Percentiles rank a stretch among this genome's conserved stretches.
phyloP scores from a whole-genome alignment of 2,329 filamentous ascomycete species.

The Dothiorella sarmentorum region DNA sequence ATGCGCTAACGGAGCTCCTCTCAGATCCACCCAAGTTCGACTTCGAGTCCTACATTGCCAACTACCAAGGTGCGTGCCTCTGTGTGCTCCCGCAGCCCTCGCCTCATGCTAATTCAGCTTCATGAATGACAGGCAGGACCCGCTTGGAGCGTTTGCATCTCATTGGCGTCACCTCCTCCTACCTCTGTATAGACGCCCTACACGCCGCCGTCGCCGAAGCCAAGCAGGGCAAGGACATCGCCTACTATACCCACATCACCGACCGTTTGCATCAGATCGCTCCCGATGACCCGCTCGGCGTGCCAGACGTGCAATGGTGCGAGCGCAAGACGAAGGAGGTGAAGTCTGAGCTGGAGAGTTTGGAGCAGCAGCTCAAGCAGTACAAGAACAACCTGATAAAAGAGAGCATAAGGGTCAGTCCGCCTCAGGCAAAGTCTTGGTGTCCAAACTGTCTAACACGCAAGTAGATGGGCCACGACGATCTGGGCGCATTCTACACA shows the following conservation, averaged over 20 bases:
- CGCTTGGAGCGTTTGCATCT: conserved; percentile 75
- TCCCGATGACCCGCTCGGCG: conserved; percentile 65
- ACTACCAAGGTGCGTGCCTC: conserved; percentile 69
- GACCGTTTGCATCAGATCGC: conserved; percentile 61
- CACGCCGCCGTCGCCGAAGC: conserved; percentile 73
- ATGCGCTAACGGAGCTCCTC: conserved; percentile 2
- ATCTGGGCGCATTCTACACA: conserved; percentile 81
- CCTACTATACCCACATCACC: conserved; percentile 66
- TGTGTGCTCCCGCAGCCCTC: not conserved
- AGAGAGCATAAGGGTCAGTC: conserved; percentile 82
- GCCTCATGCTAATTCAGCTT: not conserved
- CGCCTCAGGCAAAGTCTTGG: not conserved
- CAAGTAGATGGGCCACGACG: conserved; percentile 84
- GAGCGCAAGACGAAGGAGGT: conserved; percentile 64
- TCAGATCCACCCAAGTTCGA: conserved; percentile 82
- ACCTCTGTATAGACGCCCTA: conserved; percentile 75
- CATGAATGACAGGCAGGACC: conserved; percentile 61
- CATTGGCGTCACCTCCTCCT: conserved; percentile 74
- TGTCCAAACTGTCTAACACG: not conserved
- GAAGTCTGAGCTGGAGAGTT: conserved; percentile 65
- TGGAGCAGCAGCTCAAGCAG: conserved; percentile 80
- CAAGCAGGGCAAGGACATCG: conserved; percentile 70
- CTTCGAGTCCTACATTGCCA: conserved; percentile 83
- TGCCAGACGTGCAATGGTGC: conserved; percentile 71
- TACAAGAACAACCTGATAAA: conserved; percentile 98